Conservation (phyloP, 2,329 filamentous ascomycete species). For the Ramularia collo-cygni region DNA sequence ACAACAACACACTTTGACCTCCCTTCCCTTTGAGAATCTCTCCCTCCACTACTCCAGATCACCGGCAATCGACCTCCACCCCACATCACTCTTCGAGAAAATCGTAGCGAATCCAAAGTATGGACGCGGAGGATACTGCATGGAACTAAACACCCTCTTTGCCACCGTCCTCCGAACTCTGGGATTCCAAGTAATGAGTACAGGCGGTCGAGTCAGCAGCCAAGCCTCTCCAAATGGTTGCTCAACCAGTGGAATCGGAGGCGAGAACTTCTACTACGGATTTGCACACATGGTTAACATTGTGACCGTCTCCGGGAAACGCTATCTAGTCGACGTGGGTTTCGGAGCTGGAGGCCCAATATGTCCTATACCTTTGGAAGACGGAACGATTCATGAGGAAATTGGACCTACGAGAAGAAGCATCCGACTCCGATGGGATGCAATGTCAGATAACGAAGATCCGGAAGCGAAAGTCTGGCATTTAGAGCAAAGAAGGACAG, state of each 20-base stretch:
- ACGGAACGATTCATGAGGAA: constrained; percentile 30
- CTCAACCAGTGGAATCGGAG: neutral
- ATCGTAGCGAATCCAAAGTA: constrained; percentile 30
- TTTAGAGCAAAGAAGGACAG: constrained; percentile 28
- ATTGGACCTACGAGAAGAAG: constrained; percentile 5
- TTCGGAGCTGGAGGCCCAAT: constrained; percentile 59
- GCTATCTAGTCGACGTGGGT: constrained; percentile 55
- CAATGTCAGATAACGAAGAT: constrained; percentile 17
- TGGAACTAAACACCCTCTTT: constrained; percentile 52
- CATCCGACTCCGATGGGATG: constrained; percentile 16
- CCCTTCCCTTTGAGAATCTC: constrained; percentile 52
- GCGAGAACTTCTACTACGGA: constrained; percentile 11
- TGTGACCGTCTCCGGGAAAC: constrained; percentile 40
- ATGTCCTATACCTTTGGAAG: constrained; percentile 49
- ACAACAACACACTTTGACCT: constrained; percentile 29
- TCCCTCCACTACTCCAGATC: constrained; percentile 48
- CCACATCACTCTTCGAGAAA: constrained; percentile 47
- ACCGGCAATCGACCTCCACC: constrained; percentile 44
- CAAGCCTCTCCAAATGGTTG: constrained; percentile 10
- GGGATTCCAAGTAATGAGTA: constrained; percentile 41
- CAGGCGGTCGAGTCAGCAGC: constrained; percentile 33
- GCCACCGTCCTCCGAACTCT: constrained; percentile 45
- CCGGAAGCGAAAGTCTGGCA: constrained; percentile 37
- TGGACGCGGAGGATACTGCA: constrained; percentile 52
- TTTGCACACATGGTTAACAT: constrained; percentile 39